Evolutionary conservation across 2,329 filamentous ascomycete genomes (phyloP).

Genomic region (Aspergillus transmontanensis): DNA sequence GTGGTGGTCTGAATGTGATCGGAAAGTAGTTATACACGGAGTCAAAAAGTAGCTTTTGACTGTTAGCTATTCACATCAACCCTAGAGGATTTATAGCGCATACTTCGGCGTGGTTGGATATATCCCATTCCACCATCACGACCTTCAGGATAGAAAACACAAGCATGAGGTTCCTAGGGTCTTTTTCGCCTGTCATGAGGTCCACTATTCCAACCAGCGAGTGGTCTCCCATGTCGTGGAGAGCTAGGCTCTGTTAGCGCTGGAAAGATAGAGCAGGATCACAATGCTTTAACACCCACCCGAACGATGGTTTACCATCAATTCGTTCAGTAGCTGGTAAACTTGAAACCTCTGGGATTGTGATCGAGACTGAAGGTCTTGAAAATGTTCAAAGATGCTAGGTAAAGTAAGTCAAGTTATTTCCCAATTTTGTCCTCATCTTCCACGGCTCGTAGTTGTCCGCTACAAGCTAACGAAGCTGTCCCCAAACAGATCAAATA

Average conservation of each 20-base stretch:
- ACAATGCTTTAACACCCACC: conserved; percentile 39
- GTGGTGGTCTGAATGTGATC: conserved; percentile 70
- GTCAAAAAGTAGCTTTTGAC: conserved; percentile 60
- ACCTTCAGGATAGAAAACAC: conserved; percentile 69
- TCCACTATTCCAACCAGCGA: conserved; percentile 65
- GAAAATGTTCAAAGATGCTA: conserved; percentile 55
- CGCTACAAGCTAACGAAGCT: not conserved
- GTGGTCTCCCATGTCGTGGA: conserved; percentile 60
- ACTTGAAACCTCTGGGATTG: conserved; percentile 68
- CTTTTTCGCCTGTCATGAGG: conserved; percentile 69
- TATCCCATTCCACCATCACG: conserved; percentile 69
- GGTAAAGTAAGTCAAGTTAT: conserved; percentile 20
- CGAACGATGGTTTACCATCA: conserved; percentile 63
- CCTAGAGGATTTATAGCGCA: not conserved
- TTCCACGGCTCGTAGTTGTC: not conserved
- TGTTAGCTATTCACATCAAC: conserved; percentile 18
- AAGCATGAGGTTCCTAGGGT: conserved; percentile 70
- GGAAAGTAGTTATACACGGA: conserved; percentile 73
- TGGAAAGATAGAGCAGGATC: not conserved
- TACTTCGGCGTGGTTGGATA: conserved; percentile 62
- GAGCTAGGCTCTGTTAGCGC: conserved; percentile 37
- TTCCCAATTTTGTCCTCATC: not conserved
- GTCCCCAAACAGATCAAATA: not conserved
- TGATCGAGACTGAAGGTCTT: conserved; percentile 62
- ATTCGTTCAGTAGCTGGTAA: conserved; percentile 61